phyloP scores from a whole-genome alignment of 495 filamentous ascomycete genomes.

The Rostrohypoxylon terebratum region DNA sequence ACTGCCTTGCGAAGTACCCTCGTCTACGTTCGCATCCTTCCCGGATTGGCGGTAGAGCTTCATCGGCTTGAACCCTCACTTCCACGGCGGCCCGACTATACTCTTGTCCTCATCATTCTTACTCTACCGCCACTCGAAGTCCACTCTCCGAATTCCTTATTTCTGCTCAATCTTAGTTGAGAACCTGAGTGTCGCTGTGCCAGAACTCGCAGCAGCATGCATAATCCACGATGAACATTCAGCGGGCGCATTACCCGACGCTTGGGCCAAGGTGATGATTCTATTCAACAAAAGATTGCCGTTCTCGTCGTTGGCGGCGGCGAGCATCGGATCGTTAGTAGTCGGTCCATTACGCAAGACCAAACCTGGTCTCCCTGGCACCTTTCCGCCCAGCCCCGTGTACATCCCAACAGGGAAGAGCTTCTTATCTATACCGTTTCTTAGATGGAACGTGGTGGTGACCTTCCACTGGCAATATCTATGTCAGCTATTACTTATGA shows the following conservation, averaged over 20 bases:
- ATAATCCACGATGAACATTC: conserved; percentile 1
- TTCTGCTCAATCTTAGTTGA: conserved; percentile 3
- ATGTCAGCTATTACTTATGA: too few relatives aligned
- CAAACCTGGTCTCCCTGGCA: conserved; percentile 10
- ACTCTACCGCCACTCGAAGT: conserved; percentile 27
- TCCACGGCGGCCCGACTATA: neutral
- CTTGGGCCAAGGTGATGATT: conserved; percentile 6
- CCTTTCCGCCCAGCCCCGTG: conserved; percentile 10
- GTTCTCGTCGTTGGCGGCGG: conserved; percentile 17
- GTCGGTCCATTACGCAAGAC: conserved; percentile 19
- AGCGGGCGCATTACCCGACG: neutral
- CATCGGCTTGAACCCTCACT: neutral
- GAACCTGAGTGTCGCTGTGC: conserved; percentile 3
- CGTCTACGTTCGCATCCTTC: neutral
- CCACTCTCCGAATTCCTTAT: neutral
- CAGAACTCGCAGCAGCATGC: neutral
- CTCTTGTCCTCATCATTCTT: neutral
- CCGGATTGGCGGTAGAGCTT: neutral
- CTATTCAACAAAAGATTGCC: neutral
- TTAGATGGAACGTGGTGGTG: neutral
- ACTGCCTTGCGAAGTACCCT: neutral
- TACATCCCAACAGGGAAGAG: conserved; percentile 18
- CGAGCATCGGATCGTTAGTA: conserved; percentile 23
- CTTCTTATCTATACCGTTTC: neutral
- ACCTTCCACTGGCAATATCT: neutral